Evolutionary conservation across 2,329 filamentous ascomycete genomes (phyloP), one percentile per base, ranked within the genome.

Genomic region (Camptophora hylomeconis): DNA sequence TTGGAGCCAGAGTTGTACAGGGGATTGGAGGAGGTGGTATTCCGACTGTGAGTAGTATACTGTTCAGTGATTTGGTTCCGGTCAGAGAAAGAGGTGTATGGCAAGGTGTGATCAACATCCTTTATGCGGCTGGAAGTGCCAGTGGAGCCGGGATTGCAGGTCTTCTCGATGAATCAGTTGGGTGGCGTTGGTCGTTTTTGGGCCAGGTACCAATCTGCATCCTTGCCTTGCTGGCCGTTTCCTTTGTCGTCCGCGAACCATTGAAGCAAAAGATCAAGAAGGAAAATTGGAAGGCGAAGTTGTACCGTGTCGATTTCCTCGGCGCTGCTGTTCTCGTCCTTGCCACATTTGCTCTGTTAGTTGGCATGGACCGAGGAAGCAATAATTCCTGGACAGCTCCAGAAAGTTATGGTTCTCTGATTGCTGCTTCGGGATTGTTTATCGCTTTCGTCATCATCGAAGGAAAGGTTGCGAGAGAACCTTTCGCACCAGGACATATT

Each of bases 21-120:
- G 82, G 84, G 3, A 69, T 87, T 24, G 84, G 84, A n/a, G 84
- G 84, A 3, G 83, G 80, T 18, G 79, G 79, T 1, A 54, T 86
- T 31, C 81, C 79, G 58, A 72, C 75, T 15, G 84, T 86, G 38
- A 66, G 70, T 7, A 61, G 57, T 0, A 61, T 61, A 38, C 50
- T 63, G 20, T 58, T 52, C 8, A 58, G 57, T 3, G 41, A 61
- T 32, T 34, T 61, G 11, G 67, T 84, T 3, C 66, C 76, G 0
- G 55, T 83, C 20, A 61, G 75, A 11, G 71, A 81, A 28, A 60
- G 78, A 31, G 80, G 78, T 2, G 60, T 75, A 8, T 86, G 75
- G 74, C 79, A 84, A 49, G 79, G 78, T 5, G 60, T 73, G 35
- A 61, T 82, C 45, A 84, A 83, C 49, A 67, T 84, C 38, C 63